These are phyloP conservation scores for Parastagonospora avenae DNA, from an alignment of 2,329 filamentous ascomycete genomes.

Conservation along the genomic window DNA sequence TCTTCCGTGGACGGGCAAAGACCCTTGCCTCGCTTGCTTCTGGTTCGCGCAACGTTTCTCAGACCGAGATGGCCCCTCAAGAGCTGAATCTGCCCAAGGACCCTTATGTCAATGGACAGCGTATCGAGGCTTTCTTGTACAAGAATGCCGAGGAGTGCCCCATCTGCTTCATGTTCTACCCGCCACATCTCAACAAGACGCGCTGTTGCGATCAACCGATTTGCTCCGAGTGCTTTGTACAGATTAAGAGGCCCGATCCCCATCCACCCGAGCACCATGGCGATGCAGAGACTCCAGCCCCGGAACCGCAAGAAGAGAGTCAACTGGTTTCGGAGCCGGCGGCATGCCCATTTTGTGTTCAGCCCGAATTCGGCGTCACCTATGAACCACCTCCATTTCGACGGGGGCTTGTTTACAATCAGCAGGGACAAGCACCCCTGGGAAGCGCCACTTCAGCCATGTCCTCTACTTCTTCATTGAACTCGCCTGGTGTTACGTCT, in stretches of 20 bases:
- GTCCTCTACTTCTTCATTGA: conserved; percentile 83
- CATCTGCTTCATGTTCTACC: conserved; percentile 96
- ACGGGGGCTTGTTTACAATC: conserved; percentile 75
- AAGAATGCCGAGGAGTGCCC: conserved; percentile 90
- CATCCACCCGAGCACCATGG: conserved; percentile 79
- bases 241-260: conserved; percentile 93
- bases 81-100: conserved; percentile 82
- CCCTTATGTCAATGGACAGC: conserved; percentile 91
- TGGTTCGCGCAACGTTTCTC: conserved; percentile 73
- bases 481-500: conserved; percentile 57
- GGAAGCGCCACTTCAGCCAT: conserved; percentile 70
- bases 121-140: conserved; percentile 90
- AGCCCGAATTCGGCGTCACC: conserved; percentile 94
- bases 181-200: conserved; percentile 90
- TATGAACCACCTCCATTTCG: conserved; percentile 90
- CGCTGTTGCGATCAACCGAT: conserved; percentile 95
- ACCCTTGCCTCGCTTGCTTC: conserved; percentile 83
- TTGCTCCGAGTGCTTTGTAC: conserved; percentile 98
- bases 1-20: conserved; percentile 83
- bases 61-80: conserved; percentile 73
- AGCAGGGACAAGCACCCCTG: conserved; percentile 58
- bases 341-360: conserved; percentile 91
- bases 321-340: conserved; percentile 89
- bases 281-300: conserved; percentile 46
- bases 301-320: conserved; percentile 57